phyloP scores from a whole-genome alignment of 2,329 filamentous ascomycete species.

The Nigrospora sphaerica region DNA sequence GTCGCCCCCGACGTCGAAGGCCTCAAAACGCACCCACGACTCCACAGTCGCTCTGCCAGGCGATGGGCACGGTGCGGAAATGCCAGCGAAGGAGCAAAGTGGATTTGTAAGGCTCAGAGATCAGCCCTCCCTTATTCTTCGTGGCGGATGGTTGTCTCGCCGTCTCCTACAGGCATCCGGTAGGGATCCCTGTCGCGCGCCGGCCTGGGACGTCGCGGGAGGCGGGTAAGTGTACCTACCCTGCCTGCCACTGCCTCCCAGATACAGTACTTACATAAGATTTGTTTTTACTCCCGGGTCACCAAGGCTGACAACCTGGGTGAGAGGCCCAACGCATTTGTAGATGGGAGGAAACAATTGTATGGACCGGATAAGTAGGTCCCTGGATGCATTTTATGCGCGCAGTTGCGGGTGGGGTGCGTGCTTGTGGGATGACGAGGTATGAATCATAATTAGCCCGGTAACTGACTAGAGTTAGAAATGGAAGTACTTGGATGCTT shows the following conservation, averaged over 20 bases:
- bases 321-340: neutral
- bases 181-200: too few relatives aligned
- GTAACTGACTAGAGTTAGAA: too few relatives aligned
- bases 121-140: conserved; percentile 55
- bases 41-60: conserved; percentile 37
- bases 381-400: neutral
- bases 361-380: neutral
- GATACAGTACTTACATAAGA: too few relatives aligned
- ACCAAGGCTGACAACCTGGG: too few relatives aligned
- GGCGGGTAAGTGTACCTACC: too few relatives aligned
- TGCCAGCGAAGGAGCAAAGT: conserved; percentile 52
- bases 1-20: conserved; percentile 42
- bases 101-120: conserved; percentile 58
- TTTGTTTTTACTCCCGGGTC: too few relatives aligned
- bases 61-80: conserved; percentile 47
- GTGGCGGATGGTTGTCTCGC: conserved; percentile 36
- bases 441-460: too few relatives aligned
- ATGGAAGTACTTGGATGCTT: too few relatives aligned
- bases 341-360: neutral
- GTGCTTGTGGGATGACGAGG: too few relatives aligned
- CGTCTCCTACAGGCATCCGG: conserved; percentile 19
- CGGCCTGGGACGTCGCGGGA: too few relatives aligned
- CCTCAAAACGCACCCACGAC: conserved; percentile 42
- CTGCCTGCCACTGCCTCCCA: neutral
- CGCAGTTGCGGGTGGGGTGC: too few relatives aligned